Conservation (phyloP, 208 protist species). For the Crithidia brevicula region DNA sequence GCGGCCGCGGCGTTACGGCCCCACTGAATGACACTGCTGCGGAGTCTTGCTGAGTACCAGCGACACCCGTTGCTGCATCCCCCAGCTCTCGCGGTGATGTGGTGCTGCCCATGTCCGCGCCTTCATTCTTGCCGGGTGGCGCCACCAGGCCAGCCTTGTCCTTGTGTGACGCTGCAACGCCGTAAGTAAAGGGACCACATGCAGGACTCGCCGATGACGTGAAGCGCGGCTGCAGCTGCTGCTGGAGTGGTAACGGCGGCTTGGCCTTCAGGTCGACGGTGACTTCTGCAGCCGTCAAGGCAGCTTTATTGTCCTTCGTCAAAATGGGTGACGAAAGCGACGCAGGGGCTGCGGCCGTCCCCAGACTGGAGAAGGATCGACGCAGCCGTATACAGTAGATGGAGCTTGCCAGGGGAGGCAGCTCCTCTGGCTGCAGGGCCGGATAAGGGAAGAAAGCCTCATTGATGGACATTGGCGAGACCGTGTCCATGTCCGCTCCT, state of each 20-base stretch:
- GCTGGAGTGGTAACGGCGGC: not conserved
- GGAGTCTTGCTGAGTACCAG: too few relatives aligned
- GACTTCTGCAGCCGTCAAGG: not conserved
- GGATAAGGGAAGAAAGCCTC: constrained; percentile 28
- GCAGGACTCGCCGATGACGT: not conserved
- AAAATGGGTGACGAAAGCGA: too few relatives aligned
- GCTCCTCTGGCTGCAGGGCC: constrained; percentile 24
- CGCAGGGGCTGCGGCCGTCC: too few relatives aligned
- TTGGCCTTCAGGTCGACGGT: not conserved
- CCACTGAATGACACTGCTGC: too few relatives aligned
- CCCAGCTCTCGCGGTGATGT: too few relatives aligned
- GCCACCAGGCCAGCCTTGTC: not conserved
- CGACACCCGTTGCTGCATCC: too few relatives aligned
- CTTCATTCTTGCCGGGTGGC: too few relatives aligned
- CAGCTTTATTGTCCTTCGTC: not conserved
- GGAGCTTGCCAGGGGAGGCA: constrained; percentile 22
- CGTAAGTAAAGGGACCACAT: not conserved
- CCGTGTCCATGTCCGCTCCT: not conserved
- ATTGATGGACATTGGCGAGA: not conserved
- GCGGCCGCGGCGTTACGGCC: too few relatives aligned
- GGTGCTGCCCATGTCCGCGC: too few relatives aligned
- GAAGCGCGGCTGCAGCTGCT: not conserved
- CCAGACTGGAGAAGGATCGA: too few relatives aligned
- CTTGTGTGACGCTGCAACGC: not conserved
- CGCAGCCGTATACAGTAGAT: constrained; percentile 35